Evolutionary conservation across 148 eudicot genomes (phyloP).

Genomic region (Simmondsia chinensis): DNA sequence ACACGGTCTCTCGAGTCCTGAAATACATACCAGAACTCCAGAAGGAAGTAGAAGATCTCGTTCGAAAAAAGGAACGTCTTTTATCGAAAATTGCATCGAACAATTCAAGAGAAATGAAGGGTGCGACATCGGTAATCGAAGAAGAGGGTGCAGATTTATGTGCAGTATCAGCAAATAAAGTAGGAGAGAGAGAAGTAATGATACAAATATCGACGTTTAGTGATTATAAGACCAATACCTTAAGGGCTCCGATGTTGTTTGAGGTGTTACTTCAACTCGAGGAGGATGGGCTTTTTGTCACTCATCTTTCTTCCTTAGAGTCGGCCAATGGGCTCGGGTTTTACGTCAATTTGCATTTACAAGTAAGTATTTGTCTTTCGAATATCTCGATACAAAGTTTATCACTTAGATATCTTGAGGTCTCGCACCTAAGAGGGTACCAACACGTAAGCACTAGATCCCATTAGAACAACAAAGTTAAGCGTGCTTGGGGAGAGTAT

Average conservation of each 20-base stretch:
- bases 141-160: background rate
- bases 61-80: conserved; percentile 32
- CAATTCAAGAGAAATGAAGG: no score
- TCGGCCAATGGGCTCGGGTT: conserved; percentile 38
- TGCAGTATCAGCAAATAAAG: conserved; percentile 19
- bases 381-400: no score
- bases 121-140: conserved; percentile 1
- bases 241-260: no score
- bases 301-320: conserved; percentile 36
- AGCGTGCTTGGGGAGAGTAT: no score
- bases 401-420: no score
- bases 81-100: conserved; percentile 12
- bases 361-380: conserved; percentile 47
- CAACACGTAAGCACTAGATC: no score
- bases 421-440: no score
- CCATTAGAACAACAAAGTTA: no score
- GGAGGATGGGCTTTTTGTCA: conserved; percentile 30
- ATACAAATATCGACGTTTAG: conserved; percentile 37
- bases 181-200: conserved; percentile 29
- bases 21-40: conserved; percentile 82
- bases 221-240: no score
- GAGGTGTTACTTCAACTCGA: conserved; percentile 36
- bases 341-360: conserved; percentile 56
- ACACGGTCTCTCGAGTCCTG: conserved; percentile 44
- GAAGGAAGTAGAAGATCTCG: conserved; percentile 48